Conservation (phyloP, 2,329 filamentous ascomycete genomes). For the Neopestalotiopsis rosae region DNA sequence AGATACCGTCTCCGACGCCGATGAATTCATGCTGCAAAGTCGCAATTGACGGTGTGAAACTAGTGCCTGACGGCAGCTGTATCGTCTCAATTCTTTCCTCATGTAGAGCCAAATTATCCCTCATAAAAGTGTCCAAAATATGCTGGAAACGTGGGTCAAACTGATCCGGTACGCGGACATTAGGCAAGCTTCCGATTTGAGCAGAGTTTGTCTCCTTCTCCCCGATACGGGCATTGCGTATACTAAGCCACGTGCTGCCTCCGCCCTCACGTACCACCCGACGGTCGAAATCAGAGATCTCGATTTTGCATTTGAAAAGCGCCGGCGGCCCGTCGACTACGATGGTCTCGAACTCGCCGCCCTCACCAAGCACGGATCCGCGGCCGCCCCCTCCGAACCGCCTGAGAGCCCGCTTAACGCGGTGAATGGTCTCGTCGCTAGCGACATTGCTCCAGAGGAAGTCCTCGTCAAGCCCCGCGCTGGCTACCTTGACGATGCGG, state of each 20-base stretch:
- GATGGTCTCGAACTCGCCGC: constrained; percentile 94
- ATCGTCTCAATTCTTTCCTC: background rate
- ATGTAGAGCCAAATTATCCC: background rate
- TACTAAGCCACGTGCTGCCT: constrained; percentile 75
- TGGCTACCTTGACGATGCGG: constrained; percentile 94
- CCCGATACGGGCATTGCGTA: constrained; percentile 61
- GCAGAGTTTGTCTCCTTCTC: constrained; percentile 44
- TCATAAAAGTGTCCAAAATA: constrained; percentile 42
- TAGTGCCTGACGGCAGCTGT: background rate
- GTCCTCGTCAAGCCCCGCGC: constrained; percentile 80
- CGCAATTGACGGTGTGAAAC: constrained; percentile 18
- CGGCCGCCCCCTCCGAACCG: constrained; percentile 69
- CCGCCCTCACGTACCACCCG: constrained; percentile 70
- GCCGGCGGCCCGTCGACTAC: constrained; percentile 78
- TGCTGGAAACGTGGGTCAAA: constrained; percentile 67
- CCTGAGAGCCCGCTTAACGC: constrained; percentile 59
- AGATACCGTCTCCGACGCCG: constrained; percentile 28
- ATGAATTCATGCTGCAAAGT: constrained; percentile 46
- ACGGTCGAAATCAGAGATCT: constrained; percentile 59
- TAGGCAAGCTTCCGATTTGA: constrained; percentile 18
- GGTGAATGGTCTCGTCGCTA: constrained; percentile 51
- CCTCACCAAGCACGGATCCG: constrained; percentile 85
- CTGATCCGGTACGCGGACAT: constrained; percentile 64
- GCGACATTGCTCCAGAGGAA: constrained; percentile 85
- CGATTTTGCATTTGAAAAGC: constrained; percentile 76